Conservation (phyloP, 2,329 filamentous ascomycete species). For the Cladosporium oxysporum region DNA sequence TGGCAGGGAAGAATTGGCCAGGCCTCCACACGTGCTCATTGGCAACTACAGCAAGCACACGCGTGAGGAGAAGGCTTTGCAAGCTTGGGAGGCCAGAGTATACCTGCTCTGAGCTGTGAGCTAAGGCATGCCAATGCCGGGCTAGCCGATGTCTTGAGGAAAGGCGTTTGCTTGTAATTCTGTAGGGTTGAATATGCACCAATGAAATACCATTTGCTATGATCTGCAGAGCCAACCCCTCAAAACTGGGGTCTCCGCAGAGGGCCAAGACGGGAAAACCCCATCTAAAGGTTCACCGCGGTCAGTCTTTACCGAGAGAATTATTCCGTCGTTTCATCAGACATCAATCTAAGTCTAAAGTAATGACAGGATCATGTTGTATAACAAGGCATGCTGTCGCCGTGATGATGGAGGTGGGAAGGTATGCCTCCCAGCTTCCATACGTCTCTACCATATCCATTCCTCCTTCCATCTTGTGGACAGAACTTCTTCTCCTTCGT, state of each 20-base stretch:
- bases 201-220: not conserved
- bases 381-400: not conserved
- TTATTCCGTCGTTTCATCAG: slow-evolving; percentile 18
- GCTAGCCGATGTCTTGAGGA: slow-evolving; percentile 16
- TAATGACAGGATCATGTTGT: not conserved
- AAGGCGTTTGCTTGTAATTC: slow-evolving; percentile 18
- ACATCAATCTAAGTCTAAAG: not conserved
- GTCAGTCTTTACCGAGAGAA: not conserved
- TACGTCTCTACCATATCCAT: not conserved
- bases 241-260: slow-evolving; percentile 12
- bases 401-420: not conserved
- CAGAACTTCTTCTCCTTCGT: not conserved
- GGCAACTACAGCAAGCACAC: slow-evolving; percentile 50
- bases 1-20: slow-evolving; percentile 22
- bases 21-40: slow-evolving; percentile 16
- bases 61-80: slow-evolving; percentile 29
- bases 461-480: not conserved
- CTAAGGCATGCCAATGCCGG: slow-evolving; percentile 17
- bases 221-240: slow-evolving; percentile 16
- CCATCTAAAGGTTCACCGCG: not conserved
- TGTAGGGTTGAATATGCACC: slow-evolving; percentile 18
- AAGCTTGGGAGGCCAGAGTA: slow-evolving; percentile 42
- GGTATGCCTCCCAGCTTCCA: not conserved
- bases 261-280: slow-evolving; percentile 18
- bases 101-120: slow-evolving; percentile 33